Evolutionary conservation across 192 early-diverging fungal genomes (phyloP), one percentile per base, ranked within the genome.

Genomic region (Gigaspora rosea): DNA sequence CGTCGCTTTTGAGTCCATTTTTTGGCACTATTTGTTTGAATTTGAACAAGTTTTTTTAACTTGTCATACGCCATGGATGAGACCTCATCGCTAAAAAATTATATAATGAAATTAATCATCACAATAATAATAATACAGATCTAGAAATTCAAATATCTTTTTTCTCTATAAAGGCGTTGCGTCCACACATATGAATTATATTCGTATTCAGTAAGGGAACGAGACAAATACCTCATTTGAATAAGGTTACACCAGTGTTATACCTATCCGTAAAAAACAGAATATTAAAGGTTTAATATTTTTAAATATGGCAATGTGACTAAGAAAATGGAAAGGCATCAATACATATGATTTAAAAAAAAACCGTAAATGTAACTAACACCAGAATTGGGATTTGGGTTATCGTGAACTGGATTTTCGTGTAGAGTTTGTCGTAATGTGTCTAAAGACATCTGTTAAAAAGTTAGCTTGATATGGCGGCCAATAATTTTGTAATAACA

Each of bases 11-110:
- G 65, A 46, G 18, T 67, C 47, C 18, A 71, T 8, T 33, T 32
- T 71, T 71, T n/a, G n/a, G 70, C 50, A 66, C 32, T 36, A 16
- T 36, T 66, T 36, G 64, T 66, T 57, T 71, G 70, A 9, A 57
- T 1, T 22, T 71, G 49, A 11, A 4, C 70, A 71, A 71, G 70
- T 52, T 71, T 71, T 57, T 71, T 71, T 13, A 71, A 22, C 10
- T 22, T 71, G 3, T 71, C 70, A 71, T 54, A 56, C 54, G 50
- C 48, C 2, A 9, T 18, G 9, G 32, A 71, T 54, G 49, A n/a
- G 54, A 32, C n/a, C 54, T 71, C n/a, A 4, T 20, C 50, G 13
- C 70, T 71, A 33, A 27, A 27, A 27, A 71, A 71, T 51, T 71
- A 13, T 71, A 20, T 8, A 36, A 36, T 33, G n/a, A 66, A 66